Base-by-base conservation (phyloP, 495 filamentous ascomycete species). In the Podospora pseudoanserina region DNA sequence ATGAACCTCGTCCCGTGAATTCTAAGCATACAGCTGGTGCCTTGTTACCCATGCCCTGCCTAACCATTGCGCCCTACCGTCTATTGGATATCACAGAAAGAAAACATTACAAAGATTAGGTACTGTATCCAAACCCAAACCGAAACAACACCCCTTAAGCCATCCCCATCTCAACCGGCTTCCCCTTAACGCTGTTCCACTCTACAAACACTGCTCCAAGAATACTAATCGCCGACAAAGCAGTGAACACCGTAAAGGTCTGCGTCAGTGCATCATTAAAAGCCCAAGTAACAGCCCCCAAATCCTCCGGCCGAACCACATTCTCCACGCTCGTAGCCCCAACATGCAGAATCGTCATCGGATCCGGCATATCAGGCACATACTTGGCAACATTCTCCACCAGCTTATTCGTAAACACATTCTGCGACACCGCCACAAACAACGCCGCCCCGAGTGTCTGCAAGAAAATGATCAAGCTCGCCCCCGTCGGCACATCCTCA, bases 101-200 rank as follows among this genome's bases (percentile, higher is more conserved):
- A 49, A 49, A 49, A 49, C 9, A 49, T 49, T 49, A 49, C 7
- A 49, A 49, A 11, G 39, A 49, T 49, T 49, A 23, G 23, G 23
- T 23, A 49, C 15, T 16, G 9, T 49, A 49, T 49, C 39, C 39
- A 32, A 32, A 49, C 15, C 39, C 39, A 49, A 49, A 0, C 9
- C 39, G 0, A 49, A 49, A 49, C 39, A 18, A 5, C 3, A 32
- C 39, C 13, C 39, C 60, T 65, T 34, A 87, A n/a, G 82, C 87
- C 59, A 83, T 79, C 11, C 77, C 80, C 72, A 84, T 79, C 75
- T 91, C 89, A 64, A 92, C 81, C 68, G 91, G 90, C 86, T 91
- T 93, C 2, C 90, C 92, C 82, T 94, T 94, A 20, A 97, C 91
- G 55, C 85, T 90, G 72, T 85, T 86, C 93, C 92, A 96, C 78